Evolutionary conservation across 2,329 filamentous ascomycete genomes (phyloP), one percentile per base, ranked within the genome.

Genomic region (Fusarium scirpi): DNA sequence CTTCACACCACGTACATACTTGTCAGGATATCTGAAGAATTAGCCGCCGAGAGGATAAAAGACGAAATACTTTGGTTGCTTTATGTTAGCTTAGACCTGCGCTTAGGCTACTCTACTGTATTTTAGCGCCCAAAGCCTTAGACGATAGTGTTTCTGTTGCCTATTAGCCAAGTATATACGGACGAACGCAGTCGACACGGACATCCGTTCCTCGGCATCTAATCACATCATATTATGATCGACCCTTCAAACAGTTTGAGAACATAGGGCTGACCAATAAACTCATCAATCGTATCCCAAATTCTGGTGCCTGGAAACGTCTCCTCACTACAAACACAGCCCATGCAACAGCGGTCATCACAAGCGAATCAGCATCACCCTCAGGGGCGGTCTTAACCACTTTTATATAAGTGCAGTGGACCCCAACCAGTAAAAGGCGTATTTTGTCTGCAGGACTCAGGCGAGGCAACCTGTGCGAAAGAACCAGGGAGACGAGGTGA

Each of bases 261-360:
- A 38, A 10, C 22, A 38, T 76, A 76, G 62, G 74, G 74, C 74
- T 76, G 71, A 75, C 64, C 49, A 53, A 29, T 43, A 10, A 52
- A 10, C 12, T 5, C 8, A 3, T 6, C 4, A 8, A 8, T 27
- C 66, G 62, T 53, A 51, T 30, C n/a, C 64, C 60, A 44, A 62
- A 53, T 63, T 62, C 69, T 64, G 73, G 65, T 71, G 73, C 69
- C 74, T 75, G 64, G 67, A 67, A 66, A 49, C 30, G 24, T 15
- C 3, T n/a, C n/a, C 34, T 13, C 18, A 5, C 65, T 38, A 74
- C 71, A 68, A 70, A 72, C 67, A 72, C 66, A 70, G 69, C 70
- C 74, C 76, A 72, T 75, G 72, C 52, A 73, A 78, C 70, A 76
- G 57, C 58, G 76, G 73, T 63, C 76, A 58, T 65, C 79, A 79